phyloP scores from a whole-genome alignment of 2,329 filamentous ascomycete genomes.

The Alternaria sp. region DNA sequence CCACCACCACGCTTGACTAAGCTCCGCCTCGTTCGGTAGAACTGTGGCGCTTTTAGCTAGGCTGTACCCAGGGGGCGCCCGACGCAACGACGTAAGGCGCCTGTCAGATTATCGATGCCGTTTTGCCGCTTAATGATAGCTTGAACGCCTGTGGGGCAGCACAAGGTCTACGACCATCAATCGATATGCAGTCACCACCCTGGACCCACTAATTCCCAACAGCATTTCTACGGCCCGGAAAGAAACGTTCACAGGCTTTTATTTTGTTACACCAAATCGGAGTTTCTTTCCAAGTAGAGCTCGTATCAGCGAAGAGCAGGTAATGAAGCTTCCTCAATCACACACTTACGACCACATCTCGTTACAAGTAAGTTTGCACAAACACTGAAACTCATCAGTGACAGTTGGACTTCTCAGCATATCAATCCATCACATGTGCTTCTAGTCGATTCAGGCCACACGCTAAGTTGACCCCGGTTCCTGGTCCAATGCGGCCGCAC shows the following conservation, averaged over 20 bases:
- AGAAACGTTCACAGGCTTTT: slow-evolving; percentile 1
- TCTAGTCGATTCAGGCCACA: slow-evolving; percentile 5
- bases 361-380: slow-evolving; percentile 24
- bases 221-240: neutral
- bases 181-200: neutral
- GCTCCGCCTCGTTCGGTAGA: slow-evolving; percentile 18
- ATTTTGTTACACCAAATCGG: slow-evolving; percentile 5
- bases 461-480: slow-evolving; percentile 9
- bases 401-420: slow-evolving; percentile 4
- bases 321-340: slow-evolving; percentile 21
- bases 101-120: slow-evolving; percentile 23
- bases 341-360: slow-evolving; percentile 24
- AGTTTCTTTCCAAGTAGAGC: neutral
- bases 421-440: slow-evolving; percentile 11
- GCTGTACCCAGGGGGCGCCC: slow-evolving; percentile 19
- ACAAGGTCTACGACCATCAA: slow-evolving; percentile 11
- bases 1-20: slow-evolving; percentile 8
- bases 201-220: slow-evolving; percentile 1
- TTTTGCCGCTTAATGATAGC: slow-evolving; percentile 12
- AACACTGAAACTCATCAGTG: slow-evolving; percentile 10
- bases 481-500: slow-evolving; percentile 7
- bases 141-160: slow-evolving; percentile 7
- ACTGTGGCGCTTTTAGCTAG: slow-evolving; percentile 30
- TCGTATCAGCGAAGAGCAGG: neutral
- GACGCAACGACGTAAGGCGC: slow-evolving; percentile 19